Evolutionary conservation across 768 basidiomycete species (phyloP), one percentile per base, ranked within the genome.

Genomic region (Astraeus odoratus): DNA sequence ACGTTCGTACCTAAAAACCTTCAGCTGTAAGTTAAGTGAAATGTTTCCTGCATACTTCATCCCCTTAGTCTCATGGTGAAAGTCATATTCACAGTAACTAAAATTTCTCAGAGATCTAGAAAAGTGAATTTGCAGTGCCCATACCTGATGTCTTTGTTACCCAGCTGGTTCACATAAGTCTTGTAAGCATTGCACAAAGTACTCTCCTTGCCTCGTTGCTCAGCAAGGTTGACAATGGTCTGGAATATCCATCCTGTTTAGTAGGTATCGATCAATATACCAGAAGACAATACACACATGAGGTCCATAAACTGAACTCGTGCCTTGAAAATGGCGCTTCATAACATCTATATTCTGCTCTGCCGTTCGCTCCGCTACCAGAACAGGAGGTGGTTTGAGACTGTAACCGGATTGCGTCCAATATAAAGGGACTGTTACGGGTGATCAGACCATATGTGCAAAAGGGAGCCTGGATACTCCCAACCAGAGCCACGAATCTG

Each of bases 401-500:
- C 83, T 81, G 63, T 86, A 84, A 18, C 91, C 86, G 3, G 78
- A 77, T 58, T 97, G 94, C 4, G 81, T 86, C 94, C 94, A 97
- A 59, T 82, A 94, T 22, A 97, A 71, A 2, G 94, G 94, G 47
- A 97, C 90, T 93, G 55, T 19, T 16, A 51, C 50, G 41, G 39
- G 35, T 43, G 20, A 43, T 43, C 30, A 48, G 16, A 42, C 19
- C 33, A 18, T 51, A 34, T 51, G 46, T 20, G 9, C n/a, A 12
- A 10, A 18, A 33, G 19, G 8, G 8, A 33, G 16, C 7, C 7
- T 50, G 39, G 39, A 27, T 33, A n/a, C 16, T 25, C 43, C 25
- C 48, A 48, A 89, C 91, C 90, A 23, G 94, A 97, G 16, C 94
- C 96, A 55, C 96, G 75, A 43, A 90, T 76, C 64, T 98, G 92